Percentiles rank a stretch among this genome's conserved stretches.
These are phyloP conservation scores for Blastocrithidia nonstop DNA, from an alignment of 208 protist genomes.

Conservation along the genomic window DNA sequence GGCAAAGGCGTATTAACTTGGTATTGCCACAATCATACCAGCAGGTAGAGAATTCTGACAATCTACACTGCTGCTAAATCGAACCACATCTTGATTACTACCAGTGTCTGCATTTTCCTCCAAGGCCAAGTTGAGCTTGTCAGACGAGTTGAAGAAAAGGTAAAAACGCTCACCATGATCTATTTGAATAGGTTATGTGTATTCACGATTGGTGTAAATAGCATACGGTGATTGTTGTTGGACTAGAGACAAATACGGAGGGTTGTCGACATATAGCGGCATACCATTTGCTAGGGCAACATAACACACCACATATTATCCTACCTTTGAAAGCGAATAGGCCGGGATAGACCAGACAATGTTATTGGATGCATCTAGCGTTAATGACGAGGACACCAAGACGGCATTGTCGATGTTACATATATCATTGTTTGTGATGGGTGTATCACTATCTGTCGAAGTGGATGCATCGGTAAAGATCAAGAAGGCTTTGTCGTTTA, in stretches of 20 bases:
- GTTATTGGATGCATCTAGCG: slow-evolving; percentile 21
- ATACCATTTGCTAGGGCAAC: slow-evolving; percentile 22
- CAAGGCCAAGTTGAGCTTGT: slow-evolving; percentile 34
- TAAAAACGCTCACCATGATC: slow-evolving; percentile 63
- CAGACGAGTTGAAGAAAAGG: slow-evolving; percentile 63
- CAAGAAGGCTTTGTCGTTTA: slow-evolving; percentile 40
- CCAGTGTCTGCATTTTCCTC: slow-evolving; percentile 16
- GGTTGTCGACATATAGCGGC: slow-evolving; percentile 37
- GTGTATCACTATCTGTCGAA: not conserved
- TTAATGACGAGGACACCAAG: slow-evolving; percentile 5
- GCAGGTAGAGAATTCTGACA: slow-evolving; percentile 14
- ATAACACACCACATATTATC: slow-evolving; percentile 75
- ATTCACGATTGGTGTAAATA: slow-evolving; percentile 26
- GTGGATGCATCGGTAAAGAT: slow-evolving; percentile 9
- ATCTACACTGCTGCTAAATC: slow-evolving; percentile 20
- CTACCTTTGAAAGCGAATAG: slow-evolving; percentile 7
- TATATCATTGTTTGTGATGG: not conserved
- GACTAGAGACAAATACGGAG: slow-evolving; percentile 35
- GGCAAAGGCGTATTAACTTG: slow-evolving; percentile 52
- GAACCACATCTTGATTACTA: slow-evolving; percentile 17
- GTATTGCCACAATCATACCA: slow-evolving; percentile 28
- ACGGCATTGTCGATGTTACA: slow-evolving; percentile 1
- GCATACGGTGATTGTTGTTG: slow-evolving; percentile 48
- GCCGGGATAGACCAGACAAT: slow-evolving; percentile 54
- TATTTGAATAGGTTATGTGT: slow-evolving; percentile 11